Percentiles rank a stretch among this genome's conserved stretches.
Conservation (phyloP, 169 alveolate species). For the Cryptosporidium parvum region DNA sequence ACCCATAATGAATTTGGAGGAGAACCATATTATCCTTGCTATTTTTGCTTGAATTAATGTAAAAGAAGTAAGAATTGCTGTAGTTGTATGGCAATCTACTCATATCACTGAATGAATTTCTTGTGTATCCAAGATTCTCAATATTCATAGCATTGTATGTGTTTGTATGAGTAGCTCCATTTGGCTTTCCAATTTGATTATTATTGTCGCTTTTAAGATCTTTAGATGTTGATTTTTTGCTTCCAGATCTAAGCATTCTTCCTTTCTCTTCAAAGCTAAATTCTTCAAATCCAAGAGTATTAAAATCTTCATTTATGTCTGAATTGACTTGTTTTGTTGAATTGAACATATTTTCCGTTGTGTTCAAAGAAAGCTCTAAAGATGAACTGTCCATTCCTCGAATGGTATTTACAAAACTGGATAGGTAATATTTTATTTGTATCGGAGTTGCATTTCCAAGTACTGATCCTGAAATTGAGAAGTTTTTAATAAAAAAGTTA, state of each 20-base stretch:
- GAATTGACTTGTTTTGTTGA: not conserved
- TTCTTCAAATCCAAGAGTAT: not conserved
- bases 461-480: conserved; percentile 45
- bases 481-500: conserved; percentile 14
- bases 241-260: not conserved
- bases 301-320: not conserved
- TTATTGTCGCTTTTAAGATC: not conserved
- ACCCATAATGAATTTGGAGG: conserved; percentile 40
- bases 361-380: not conserved
- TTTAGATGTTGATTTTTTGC: not conserved
- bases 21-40: conserved; percentile 30
- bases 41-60: not conserved
- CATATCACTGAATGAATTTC: conserved; percentile 26
- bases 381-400: not conserved
- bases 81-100: conserved; percentile 39
- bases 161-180: not conserved
- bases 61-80: conserved; percentile 55
- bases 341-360: not conserved
- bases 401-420: not conserved
- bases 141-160: not conserved
- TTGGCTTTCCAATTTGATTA: not conserved
- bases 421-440: conserved; percentile 23
- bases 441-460: conserved; percentile 52
- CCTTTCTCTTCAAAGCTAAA: not conserved
- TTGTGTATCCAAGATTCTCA: conserved; percentile 31